Percentiles rank a stretch among this genome's conserved stretches.
phyloP scores from a whole-genome alignment of 2,329 filamentous ascomycete genomes.

The Calonectria honghensis region DNA sequence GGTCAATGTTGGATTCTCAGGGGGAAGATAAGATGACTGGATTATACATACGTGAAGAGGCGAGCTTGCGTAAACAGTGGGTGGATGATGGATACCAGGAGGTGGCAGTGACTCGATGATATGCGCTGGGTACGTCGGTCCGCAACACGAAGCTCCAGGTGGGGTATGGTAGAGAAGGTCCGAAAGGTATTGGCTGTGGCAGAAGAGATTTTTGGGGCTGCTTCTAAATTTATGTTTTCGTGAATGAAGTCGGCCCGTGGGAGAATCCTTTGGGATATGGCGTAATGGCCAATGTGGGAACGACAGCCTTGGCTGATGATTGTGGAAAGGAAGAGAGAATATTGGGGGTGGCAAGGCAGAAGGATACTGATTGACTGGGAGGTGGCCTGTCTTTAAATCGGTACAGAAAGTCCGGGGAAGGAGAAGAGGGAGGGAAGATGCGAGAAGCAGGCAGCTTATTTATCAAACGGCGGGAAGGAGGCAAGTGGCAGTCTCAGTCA shows the following conservation, averaged over 20 bases:
- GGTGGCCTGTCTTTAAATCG: conserved; percentile 14
- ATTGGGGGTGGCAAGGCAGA: background rate
- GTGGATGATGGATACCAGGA: conserved; percentile 47
- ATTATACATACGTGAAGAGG: conserved; percentile 52
- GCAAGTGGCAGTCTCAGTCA: conserved; percentile 46
- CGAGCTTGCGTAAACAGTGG: conserved; percentile 55
- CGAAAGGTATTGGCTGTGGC: background rate
- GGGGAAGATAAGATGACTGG: background rate
- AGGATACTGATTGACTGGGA: background rate
- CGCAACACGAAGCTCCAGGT: conserved; percentile 14
- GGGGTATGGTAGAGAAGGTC: conserved; percentile 11
- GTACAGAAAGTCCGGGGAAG: conserved; percentile 43
- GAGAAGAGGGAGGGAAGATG: conserved; percentile 42
- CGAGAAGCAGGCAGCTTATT: conserved; percentile 43
- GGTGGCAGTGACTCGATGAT: conserved; percentile 43
- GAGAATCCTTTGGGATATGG: conserved; percentile 18
- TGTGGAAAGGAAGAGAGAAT: conserved; percentile 19
- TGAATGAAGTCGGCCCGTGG: conserved; percentile 11
- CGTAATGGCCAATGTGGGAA: conserved; percentile 5
- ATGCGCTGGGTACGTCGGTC: conserved; percentile 39
- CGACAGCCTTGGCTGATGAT: conserved; percentile 2
- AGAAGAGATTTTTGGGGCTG: conserved; percentile 16
- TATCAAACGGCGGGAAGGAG: conserved; percentile 48
- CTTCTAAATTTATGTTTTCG: conserved; percentile 12
- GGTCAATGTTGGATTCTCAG: conserved; percentile 32